Conservation (phyloP, 163 green algal species). For the Scenedesmus sp. region DNA sequence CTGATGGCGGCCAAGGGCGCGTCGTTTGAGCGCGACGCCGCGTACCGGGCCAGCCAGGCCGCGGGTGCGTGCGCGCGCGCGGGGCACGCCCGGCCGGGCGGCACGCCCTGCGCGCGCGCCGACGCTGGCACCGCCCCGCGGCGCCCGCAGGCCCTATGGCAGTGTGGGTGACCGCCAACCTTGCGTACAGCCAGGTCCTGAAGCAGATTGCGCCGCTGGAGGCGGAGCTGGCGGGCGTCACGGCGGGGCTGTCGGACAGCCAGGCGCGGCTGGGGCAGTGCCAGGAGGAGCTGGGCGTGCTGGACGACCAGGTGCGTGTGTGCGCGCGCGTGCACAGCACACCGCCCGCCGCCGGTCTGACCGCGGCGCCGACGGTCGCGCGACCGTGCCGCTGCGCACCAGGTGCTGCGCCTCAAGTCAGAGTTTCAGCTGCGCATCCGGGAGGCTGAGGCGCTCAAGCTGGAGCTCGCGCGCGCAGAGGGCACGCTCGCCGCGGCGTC, state of each 20-base stretch:
- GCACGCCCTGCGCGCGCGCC: neutral
- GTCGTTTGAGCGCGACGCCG: constrained; percentile 74
- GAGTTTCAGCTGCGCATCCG: constrained; percentile 67
- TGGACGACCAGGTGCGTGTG: constrained; percentile 53
- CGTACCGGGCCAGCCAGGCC: constrained; percentile 68
- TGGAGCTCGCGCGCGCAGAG: constrained; percentile 71
- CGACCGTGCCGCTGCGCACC: neutral
- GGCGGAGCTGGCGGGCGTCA: constrained; percentile 62
- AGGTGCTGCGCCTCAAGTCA: constrained; percentile 70
- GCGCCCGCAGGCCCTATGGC: constrained; percentile 81
- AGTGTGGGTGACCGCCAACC: constrained; percentile 83
- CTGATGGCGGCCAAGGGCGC: constrained; percentile 72
- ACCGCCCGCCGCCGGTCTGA: too few species aligned
- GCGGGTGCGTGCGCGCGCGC: neutral
- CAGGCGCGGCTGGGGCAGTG: constrained; percentile 67
- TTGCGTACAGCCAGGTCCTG: constrained; percentile 64
- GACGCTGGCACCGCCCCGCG: neutral
- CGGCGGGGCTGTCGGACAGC: constrained; percentile 60
- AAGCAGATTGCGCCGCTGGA: constrained; percentile 73
- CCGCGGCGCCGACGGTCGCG: too few species aligned
- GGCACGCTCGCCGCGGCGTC: constrained; percentile 66
- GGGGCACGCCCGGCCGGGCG: too few species aligned
- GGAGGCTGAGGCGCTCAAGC: constrained; percentile 73
- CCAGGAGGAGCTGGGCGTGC: constrained; percentile 67
- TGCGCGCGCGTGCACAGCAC: constrained; percentile 5